Base-by-base conservation (phyloP, 1,284 basidiomycete species). In the Cryptococcus amylolentus region DNA sequence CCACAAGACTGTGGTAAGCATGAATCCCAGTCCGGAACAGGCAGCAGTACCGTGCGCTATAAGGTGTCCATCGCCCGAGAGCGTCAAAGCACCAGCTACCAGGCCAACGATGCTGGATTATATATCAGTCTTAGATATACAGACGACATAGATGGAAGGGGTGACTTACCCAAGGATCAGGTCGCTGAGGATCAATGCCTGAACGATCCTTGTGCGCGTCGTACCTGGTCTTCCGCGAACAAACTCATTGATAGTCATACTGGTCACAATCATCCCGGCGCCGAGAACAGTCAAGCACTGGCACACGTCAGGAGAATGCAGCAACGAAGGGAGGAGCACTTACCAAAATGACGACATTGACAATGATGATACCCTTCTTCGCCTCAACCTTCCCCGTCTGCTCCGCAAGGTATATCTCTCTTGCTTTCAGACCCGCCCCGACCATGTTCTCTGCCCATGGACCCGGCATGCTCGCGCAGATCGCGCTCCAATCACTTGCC, bases 111-210 rank as follows among this genome's bases (percentile, higher is more conserved):
- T 60, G 4, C 65, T 70, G 55, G 14, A 10, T 18, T 18, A 37
- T 52, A 23, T 37, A 49, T n/a, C 23, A 46, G 45, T 8, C 7
- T 8, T 6, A 26, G 45, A 23, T 28, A 8, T 23, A 27, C 45
- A 46, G 20, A 14, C 16, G 35, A 18, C 10, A 27, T 31, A 35
- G 38, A 28, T 14, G 41, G 20, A n/a, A 38, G n/a, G n/a, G 45
- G 48, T 54, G 10, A 68, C 72, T 51, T 55, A 72, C 70, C 76
- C 76, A 12, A 78, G 57, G 2, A 68, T 31, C 14, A 78, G 56
- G 58, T 78, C 76, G 49, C 68, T 72, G 18, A 75, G 38, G n/a
- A 78, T 67, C 27, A 78, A 62, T 31, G 71, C 67, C 52, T 78
- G 72, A 3, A 78, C 76, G 10, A 77, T 62, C 9, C 76, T 56